A percentile compares a stretch with the other conserved stretches of the same genome.
These are phyloP conservation scores for Saccharomycopsis sp. DNA, from an alignment of 805 yeast species.

Conservation along the genomic window DNA sequence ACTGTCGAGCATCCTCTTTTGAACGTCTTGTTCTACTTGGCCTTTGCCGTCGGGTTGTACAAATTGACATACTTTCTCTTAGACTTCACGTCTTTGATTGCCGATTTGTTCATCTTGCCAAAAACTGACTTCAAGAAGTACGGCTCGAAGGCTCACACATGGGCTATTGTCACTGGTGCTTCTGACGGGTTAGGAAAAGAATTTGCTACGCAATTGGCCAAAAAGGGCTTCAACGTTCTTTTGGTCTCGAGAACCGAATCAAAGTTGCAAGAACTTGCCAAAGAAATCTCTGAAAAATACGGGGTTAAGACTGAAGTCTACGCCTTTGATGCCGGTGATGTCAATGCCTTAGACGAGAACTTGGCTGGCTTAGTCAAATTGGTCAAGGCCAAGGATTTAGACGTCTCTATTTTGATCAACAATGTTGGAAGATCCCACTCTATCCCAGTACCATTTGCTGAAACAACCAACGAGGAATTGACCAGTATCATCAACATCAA, in stretches of 20 bases:
- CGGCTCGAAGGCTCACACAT: conserved; percentile 59
- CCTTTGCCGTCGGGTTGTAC: conserved; percentile 55
- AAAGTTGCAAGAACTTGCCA: conserved; percentile 61
- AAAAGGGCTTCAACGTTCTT: conserved; percentile 74
- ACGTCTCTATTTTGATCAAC: conserved; percentile 73
- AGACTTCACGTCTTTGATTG: conserved; percentile 45
- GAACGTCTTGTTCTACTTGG: conserved; percentile 20
- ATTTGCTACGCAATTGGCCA: conserved; percentile 78
- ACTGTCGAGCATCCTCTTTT: conserved; percentile 7
- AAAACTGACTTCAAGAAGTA: conserved; percentile 52
- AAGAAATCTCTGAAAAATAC: conserved; percentile 54
- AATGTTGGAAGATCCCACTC: conserved; percentile 94
- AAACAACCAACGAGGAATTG: conserved; percentile 70
- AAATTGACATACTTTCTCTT: conserved; percentile 48
- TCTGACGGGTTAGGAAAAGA: conserved; percentile 98
- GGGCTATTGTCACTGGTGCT: conserved; percentile 98
- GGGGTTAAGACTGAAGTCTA: conserved; percentile 57
- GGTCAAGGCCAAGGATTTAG: conserved; percentile 36
- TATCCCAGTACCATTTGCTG: conserved; percentile 88
- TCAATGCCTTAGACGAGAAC: conserved; percentile 5
- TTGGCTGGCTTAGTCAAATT: conserved; percentile 5
- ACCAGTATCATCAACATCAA: conserved; percentile 78
- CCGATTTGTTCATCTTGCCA: conserved; percentile 60
- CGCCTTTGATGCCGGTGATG: conserved; percentile 66
- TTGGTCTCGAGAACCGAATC: conserved; percentile 78